A percentile compares a stretch with the other conserved stretches of the same genome.
Conservation (phyloP, 306 rosid genomes). For the Arachis hypogaea region DNA sequence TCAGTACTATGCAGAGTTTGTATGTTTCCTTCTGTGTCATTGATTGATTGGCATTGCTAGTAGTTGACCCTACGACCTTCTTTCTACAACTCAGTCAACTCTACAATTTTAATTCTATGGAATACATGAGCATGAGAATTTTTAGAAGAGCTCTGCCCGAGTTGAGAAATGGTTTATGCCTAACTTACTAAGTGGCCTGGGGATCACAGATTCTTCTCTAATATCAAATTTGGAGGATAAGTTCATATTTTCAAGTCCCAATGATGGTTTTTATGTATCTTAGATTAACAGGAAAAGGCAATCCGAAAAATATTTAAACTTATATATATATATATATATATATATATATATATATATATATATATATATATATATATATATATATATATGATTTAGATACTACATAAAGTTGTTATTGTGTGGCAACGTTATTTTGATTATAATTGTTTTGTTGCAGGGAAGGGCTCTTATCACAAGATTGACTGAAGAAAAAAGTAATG, state of each 20-base stretch:
- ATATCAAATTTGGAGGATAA: slow-evolving; percentile 20
- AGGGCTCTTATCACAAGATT: slow-evolving; percentile 68
- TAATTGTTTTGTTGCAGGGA: slow-evolving; percentile 57
- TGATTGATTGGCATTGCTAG: slow-evolving; percentile 3
- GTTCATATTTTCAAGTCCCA: slow-evolving; percentile 26
- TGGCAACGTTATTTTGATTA: slow-evolving; percentile 30
- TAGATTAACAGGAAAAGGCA: neutral
- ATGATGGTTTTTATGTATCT: slow-evolving; percentile 9
- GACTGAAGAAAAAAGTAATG: slow-evolving; percentile 74
- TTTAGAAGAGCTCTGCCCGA: neutral
- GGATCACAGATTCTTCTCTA: slow-evolving; percentile 13
- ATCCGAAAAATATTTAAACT: neutral
- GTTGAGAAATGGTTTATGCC: slow-evolving; percentile 9
- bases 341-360: neutral
- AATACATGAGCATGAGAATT: slow-evolving; percentile 1
- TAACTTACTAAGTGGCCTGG: neutral
- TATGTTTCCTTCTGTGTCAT: slow-evolving; percentile 2
- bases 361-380: neutral
- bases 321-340: neutral
- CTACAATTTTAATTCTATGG: neutral
- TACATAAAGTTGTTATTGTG: slow-evolving; percentile 6
- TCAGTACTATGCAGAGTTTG: neutral
- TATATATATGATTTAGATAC: neutral
- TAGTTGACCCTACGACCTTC: neutral
- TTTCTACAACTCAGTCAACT: neutral